phyloP scores from a whole-genome alignment of 805 yeast genomes.

The Kodamaea leandrae region DNA sequence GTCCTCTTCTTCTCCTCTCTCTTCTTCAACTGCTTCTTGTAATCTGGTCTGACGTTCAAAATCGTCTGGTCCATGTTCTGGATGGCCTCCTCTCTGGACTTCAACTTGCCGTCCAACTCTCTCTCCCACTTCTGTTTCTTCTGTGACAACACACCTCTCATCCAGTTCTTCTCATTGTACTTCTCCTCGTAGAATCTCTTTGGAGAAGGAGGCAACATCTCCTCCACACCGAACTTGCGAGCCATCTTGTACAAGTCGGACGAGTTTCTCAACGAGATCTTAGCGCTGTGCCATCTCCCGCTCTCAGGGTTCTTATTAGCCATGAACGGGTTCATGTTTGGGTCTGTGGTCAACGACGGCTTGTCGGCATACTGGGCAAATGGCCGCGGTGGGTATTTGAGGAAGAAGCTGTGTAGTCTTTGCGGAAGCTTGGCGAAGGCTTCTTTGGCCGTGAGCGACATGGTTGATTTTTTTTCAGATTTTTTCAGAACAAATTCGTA shows the following conservation, averaged over 20 bases:
- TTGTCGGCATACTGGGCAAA: slow-evolving; percentile 59
- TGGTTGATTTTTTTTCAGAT: slow-evolving; percentile 12
- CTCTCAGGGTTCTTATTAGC: slow-evolving; percentile 84
- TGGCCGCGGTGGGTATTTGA: slow-evolving; percentile 83
- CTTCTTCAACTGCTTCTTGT: slow-evolving; percentile 39
- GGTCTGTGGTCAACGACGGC: slow-evolving; percentile 65
- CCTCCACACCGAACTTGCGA: slow-evolving; percentile 72
- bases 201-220: slow-evolving; percentile 66
- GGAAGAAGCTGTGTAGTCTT: slow-evolving; percentile 69
- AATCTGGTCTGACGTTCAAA: slow-evolving; percentile 53
- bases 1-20: slow-evolving; percentile 33
- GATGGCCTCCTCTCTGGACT: slow-evolving; percentile 63
- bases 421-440: slow-evolving; percentile 65
- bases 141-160: slow-evolving; percentile 74
- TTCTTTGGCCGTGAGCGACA: slow-evolving; percentile 35
- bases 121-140: slow-evolving; percentile 84
- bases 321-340: slow-evolving; percentile 80
- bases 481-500: no score
- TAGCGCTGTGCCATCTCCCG: slow-evolving; percentile 71
- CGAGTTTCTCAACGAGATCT: slow-evolving; percentile 76
- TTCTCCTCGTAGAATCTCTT: slow-evolving; percentile 79
- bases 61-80: slow-evolving; percentile 64
- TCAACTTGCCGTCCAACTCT: slow-evolving; percentile 54
- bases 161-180: slow-evolving; percentile 58
- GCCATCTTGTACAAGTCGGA: slow-evolving; percentile 84